Evolutionary conservation across 2,329 filamentous ascomycete species (phyloP).

Genomic region (Polychaeton citri): DNA sequence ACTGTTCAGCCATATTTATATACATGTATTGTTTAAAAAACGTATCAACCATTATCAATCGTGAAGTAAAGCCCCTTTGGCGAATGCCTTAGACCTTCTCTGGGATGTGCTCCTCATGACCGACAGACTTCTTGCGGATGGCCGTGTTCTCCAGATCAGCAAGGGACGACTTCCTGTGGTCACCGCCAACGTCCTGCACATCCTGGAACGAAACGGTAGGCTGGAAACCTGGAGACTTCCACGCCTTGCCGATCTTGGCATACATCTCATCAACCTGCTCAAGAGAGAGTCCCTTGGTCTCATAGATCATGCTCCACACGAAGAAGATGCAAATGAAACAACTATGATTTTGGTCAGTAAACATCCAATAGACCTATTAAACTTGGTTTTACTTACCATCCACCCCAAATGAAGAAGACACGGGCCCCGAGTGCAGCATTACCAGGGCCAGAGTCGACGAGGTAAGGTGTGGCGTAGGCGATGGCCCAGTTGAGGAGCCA

Average conservation of each 20-base stretch:
- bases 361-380: no score
- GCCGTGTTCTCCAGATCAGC: constrained; percentile 19
- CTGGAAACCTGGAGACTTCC: constrained; percentile 40
- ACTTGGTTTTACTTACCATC: no score
- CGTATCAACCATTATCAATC: no score
- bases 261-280: constrained; percentile 78
- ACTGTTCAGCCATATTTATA: no score
- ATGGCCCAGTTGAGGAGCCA: constrained; percentile 61
- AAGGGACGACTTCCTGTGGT: constrained; percentile 15
- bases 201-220: constrained; percentile 35
- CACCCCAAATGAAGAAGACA: constrained; percentile 48
- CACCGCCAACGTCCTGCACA: constrained; percentile 8
- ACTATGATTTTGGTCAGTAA: no score
- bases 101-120: constrained; percentile 12
- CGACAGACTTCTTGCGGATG: constrained; percentile 22
- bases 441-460: constrained; percentile 55
- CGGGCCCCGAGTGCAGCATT: constrained; percentile 51
- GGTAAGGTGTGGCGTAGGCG: constrained; percentile 55
- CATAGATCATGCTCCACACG: constrained; percentile 46
- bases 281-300: constrained; percentile 72
- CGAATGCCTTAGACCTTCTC: background rate
- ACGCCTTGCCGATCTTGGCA: constrained; percentile 45
- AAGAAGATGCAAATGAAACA: constrained; percentile 21
- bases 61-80: no score
- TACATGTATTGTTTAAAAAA: no score